Evolutionary conservation across 2,329 filamentous ascomycete genomes (phyloP), one percentile per base, ranked within the genome.

Genomic region (Fusarium udum): DNA sequence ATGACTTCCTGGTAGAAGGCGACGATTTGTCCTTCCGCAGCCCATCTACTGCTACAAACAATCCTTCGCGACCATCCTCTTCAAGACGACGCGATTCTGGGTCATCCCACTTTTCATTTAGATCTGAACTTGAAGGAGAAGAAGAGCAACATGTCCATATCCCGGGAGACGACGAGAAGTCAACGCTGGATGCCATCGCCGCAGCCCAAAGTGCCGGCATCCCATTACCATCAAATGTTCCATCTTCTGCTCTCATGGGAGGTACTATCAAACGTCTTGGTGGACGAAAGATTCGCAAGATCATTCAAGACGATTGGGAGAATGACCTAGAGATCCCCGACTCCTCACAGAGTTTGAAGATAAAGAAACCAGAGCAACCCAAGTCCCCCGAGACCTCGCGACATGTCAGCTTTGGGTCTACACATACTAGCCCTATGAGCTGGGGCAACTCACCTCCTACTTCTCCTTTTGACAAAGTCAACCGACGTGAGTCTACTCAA

Each of bases 201-300:
- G 93, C 94, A 12, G 95, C 95, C 39, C 93, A 94, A 78, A 92
- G 91, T 80, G 95, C 95, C 32, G 96, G 96, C 75, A 97, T 99
- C 73, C 95, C 96, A 12, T 90, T 98, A 63, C 96, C 96, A 34
- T 86, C 90, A 58, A 95, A 95, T 79, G 91, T 98, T 37, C 95
- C 95, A 3, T 90, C 93, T 36, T 97, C 95, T 26, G 96, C 96
- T 36, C 86, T 99, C 46, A 89, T 96, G 80, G 95, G 95, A 60
- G 96, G 96, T 59, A 95, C 95, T 15, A 98, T 98, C 79, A 97
- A 97, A 84, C 89, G 95, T 75, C 87, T 98, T 39, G 95, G 95
- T 56, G 91, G 90, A 67, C 89, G 90, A 75, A 94, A 92, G 78
- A 87, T 92, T 26, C 92, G 91, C 78, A 92, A 90, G 78, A 90